Conservation (phyloP, 805 yeast species). For the Jamesozyma jinghongensis region DNA sequence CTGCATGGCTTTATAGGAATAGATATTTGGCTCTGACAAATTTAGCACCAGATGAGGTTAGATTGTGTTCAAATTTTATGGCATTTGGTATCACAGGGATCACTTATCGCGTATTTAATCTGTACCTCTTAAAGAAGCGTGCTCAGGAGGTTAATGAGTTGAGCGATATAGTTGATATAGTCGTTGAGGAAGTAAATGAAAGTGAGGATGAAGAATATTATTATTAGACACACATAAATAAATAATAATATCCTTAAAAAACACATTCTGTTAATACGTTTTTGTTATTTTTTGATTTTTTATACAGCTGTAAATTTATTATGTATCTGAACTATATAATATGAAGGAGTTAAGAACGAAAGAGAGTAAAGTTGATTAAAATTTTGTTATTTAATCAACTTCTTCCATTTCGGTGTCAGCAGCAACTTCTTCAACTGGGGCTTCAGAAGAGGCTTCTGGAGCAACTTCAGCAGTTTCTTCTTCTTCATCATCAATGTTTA, state of each 20-base stretch:
- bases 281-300: not conserved
- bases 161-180: not conserved
- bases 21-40: not conserved
- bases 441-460: conserved; percentile 28
- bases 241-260: not conserved
- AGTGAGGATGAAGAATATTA: not conserved
- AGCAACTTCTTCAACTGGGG: conserved; percentile 46
- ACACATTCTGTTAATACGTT: not conserved
- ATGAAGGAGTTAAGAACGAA: too few species aligned
- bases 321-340: not conserved
- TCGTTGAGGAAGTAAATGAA: not conserved
- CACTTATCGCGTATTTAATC: conserved; percentile 10
- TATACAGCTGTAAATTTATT: conserved; percentile 3
- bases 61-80: conserved; percentile 18
- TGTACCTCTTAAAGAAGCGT: conserved; percentile 1
- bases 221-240: not conserved
- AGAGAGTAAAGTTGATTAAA: not conserved
- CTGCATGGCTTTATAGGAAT: conserved; percentile 1
- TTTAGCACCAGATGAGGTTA: conserved; percentile 15
- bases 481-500: conserved; percentile 91
- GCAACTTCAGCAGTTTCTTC: conserved; percentile 46
- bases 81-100: conserved; percentile 20
- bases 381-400: conserved; percentile 59
- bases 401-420: conserved; percentile 98
- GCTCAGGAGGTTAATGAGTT: not conserved